Percentiles rank a stretch among this genome's conserved stretches.
phyloP scores from a whole-genome alignment of 495 filamentous ascomycete genomes.

The Trichoderma gamsii region DNA sequence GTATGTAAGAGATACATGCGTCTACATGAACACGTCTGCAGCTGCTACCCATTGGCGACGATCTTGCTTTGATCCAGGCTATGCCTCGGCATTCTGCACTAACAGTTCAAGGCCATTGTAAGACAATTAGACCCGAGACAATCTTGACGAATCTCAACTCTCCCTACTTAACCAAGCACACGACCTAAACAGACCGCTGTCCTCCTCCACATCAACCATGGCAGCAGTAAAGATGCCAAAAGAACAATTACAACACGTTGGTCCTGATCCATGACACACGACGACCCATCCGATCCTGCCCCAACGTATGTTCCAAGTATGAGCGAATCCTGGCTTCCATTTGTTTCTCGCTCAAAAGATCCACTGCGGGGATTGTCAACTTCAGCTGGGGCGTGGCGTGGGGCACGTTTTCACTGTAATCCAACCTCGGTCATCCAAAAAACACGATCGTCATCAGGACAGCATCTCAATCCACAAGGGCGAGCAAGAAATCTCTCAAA shows the following conservation, averaged over 20 bases:
- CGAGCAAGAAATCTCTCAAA: too few relatives aligned
- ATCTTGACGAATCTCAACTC: too few relatives aligned
- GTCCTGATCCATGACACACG: neutral
- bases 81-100: neutral
- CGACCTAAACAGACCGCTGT: too few relatives aligned
- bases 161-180: too few relatives aligned
- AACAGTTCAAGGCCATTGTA: too few relatives aligned
- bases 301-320: neutral
- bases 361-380: conserved; percentile 2
- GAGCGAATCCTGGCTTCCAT: neutral
- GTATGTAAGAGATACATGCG: neutral
- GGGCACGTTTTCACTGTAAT: neutral
- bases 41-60: neutral
- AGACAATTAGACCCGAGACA: too few relatives aligned
- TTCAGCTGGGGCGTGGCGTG: neutral
- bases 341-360: neutral
- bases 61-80: neutral
- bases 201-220: too few relatives aligned
- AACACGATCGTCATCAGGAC: too few relatives aligned
- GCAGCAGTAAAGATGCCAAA: too few relatives aligned
- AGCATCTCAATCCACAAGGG: too few relatives aligned
- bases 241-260: too few relatives aligned
- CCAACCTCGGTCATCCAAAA: too few relatives aligned
- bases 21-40: neutral
- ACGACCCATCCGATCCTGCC: neutral